A percentile compares a stretch with the other conserved stretches of the same genome.
Conservation (phyloP, 331 rosid genomes). For the Quercus lobata region DNA sequence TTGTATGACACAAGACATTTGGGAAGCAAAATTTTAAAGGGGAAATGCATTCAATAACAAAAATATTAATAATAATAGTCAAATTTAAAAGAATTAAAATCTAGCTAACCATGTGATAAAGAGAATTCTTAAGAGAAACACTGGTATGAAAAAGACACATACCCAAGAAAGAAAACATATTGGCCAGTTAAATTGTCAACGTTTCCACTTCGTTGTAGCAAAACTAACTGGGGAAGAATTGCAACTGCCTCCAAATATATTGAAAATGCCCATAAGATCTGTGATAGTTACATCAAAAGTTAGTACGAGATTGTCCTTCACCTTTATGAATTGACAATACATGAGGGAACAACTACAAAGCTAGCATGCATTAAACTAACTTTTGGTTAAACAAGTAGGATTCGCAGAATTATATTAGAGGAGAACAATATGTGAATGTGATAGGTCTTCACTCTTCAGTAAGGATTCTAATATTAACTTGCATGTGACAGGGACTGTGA, state of each 20-base stretch:
- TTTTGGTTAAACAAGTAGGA: conserved; percentile 2
- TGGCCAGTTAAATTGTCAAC: conserved; percentile 94
- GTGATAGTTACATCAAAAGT: conserved; percentile 19
- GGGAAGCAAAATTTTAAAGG: background rate
- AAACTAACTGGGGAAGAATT: conserved; percentile 82
- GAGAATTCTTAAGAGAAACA: conserved; percentile 6
- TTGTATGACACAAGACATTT: background rate
- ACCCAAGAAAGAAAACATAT: conserved; percentile 94
- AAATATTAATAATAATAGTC: background rate
- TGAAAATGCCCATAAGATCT: conserved; percentile 96
- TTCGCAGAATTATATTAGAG: background rate
- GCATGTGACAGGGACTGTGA: background rate
- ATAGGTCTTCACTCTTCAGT: background rate
- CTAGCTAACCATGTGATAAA: background rate
- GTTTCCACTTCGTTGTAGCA: conserved; percentile 89
- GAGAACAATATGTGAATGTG: background rate
- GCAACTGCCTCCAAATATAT: conserved; percentile 92
- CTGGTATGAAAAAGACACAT: conserved; percentile 16
- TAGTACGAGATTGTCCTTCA: background rate
- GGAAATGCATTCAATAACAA: background rate
- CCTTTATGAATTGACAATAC: background rate
- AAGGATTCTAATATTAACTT: conserved; percentile 1
- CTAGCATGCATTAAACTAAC: background rate
- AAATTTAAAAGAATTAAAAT: background rate
- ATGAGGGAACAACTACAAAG: conserved; percentile 7